Evolutionary conservation across 2,329 filamentous ascomycete genomes (phyloP), one percentile per base, ranked within the genome.

Genomic region (Colletotrichum lindemuthianum): DNA sequence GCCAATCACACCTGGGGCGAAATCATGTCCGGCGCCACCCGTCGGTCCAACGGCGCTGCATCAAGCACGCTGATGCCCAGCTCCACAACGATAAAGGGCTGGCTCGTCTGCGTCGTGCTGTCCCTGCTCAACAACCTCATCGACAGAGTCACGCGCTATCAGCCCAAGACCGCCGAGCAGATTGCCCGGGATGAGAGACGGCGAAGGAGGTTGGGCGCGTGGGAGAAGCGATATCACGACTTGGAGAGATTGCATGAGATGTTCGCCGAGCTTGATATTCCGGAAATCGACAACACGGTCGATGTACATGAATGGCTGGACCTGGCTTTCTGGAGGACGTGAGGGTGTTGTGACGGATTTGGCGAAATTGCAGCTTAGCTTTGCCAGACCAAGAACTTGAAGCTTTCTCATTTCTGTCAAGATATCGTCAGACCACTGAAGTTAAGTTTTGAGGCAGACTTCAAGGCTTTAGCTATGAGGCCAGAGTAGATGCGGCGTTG

Each of bases 271-370:
- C 36, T 65, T 8, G 61, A 65, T 0, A 61, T 65, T 13, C 32
- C 61, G 2, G 61, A 65, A 7, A 51, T 65, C 8, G 61, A 65
- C 15, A 65, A 65, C 4, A 65, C 61, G 13, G 52, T 65, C 13
- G 51, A 65, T 9, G 61, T 65, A 57, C 61, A 65, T 8, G 61
- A 65, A 36, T 65, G 61, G 61, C 52, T 65, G 5, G 61, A 65
- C 8, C 24, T 24, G 5, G 24, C 24, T 24, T 24, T 24, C 24
- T 24, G 24, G 24, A 3, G 24, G 24, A 24, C 24, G 24, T 24
- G 24, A 24, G 24, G 24, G 24, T 24, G 24, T 24, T 24, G 24
- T 1, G 24, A 24, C 24, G 4, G 5, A 24, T 24, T 24, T 24
- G 24, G 24, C 24, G 24, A 24, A 5, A 24, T 1, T 24, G 24